Evolutionary conservation across 1,139 yeast genomes (phyloP), one percentile per base, ranked within the genome.

Genomic region (Geotrichum fermentans): DNA sequence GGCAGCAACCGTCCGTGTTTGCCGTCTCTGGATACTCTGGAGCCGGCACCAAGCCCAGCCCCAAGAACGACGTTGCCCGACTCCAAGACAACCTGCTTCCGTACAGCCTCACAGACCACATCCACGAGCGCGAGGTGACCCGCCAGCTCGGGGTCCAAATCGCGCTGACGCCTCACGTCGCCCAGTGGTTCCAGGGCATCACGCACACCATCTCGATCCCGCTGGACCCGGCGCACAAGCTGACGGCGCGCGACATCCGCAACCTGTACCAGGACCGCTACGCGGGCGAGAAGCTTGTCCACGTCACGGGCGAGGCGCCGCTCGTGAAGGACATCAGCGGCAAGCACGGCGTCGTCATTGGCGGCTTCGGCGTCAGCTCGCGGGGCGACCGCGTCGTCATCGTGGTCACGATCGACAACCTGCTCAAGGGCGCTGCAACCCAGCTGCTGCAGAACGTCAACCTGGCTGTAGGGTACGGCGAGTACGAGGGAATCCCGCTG

Each of bases 101-200:
- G 51, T 92, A 92, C 71, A 82, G 97, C 2, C 76, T 92, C 61
- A 92, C 97, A 20, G 96, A 90, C 67, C 98, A 92, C 68, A 82
- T 92, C 54, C 98, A 92, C 65, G 98, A 92, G 74, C 80, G 82
- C 55, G 98, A 92, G 70, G 84, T 92, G 57, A 83, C 96, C 41
- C 66, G 74, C 29, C 94, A 83, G 61, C 74, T 92, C 55, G 95
- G 94, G 3, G 70, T 73, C 45, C 79, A 80, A 34, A 90, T 92
- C 49, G 92, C 96, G 2, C 92, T 92, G 67, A 81, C 85, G 59
- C 98, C 98, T 21, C 98, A 92, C 64, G 98, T 92, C 52, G 97
- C 97, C 2, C 95, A 86, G 68, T 92, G 98, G 98, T 92, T 92
- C 80, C 97, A 92, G 71, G 98, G 98, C 59, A 92, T 92, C 60